Evolutionary conservation across 768 basidiomycete species (phyloP), one percentile per base, ranked within the genome.

Genomic region (Phaffia australis): DNA sequence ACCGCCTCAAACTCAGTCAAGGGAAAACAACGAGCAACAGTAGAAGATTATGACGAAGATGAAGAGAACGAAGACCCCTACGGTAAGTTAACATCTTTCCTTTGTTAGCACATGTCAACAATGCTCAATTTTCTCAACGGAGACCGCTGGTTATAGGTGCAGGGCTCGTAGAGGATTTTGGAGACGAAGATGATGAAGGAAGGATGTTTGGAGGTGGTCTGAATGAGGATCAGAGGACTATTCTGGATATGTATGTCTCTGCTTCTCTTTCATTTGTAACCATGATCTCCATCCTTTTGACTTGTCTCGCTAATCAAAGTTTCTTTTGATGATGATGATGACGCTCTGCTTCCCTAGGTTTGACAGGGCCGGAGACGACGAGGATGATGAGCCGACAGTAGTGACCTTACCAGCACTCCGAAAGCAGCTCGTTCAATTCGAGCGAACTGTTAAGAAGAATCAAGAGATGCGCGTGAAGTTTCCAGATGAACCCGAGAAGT

Each of bases 391-490:
- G 62, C 85, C 87, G 68, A 85, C 86, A 71, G 83, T 82, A 68
- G 76, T 93, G 65, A 84, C 85, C 2, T 78, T 88, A 4, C 83
- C 85, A 15, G 80, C 81, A 49, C 82, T 95, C 30, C 83, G 89
- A 64, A 82, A 86, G 73, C 79, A 86, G 64, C 79, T 98, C 30
- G 79, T 88, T 50, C 81, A 83, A 49, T 87, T 99, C 72, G 93
- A 98, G 77, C 83, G 90, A 51, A 85, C 89, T 1, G 86, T 87
- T 25, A 86, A 89, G 75, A 97, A 93, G 78, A 99, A 99, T 76
- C 88, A 93, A 73, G 91, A 93, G 75, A 87, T 94, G 74, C 82
- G 95, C 35, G 93, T 91, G n/a, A 95, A 95, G 76, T 89, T 88
- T 75, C 87, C 89, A 0, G 82, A 88, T 68, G 89, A 97, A 71